Conservation (phyloP, 257 asterid genomes). For the Lithospermum erythrorhizon region DNA sequence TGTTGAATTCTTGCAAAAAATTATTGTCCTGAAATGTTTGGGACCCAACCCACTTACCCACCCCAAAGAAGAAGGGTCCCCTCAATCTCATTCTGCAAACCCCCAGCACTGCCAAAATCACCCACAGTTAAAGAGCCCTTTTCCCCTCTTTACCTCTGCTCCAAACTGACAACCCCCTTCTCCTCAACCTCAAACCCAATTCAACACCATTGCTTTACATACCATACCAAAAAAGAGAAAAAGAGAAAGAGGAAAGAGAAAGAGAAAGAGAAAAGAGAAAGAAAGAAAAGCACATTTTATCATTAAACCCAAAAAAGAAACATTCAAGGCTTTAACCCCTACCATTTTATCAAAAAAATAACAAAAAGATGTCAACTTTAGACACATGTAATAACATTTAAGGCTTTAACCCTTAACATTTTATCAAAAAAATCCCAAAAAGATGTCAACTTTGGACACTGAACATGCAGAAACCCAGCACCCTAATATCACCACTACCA, state of each 20-base stretch:
- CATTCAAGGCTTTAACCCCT: no score
- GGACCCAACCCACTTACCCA: not conserved
- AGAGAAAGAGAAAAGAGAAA: not conserved
- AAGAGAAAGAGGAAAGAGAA: not conserved
- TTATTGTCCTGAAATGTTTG: not conserved
- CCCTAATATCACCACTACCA: constrained; percentile 6
- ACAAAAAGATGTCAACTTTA: no score
- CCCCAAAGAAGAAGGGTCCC: constrained; percentile 11
- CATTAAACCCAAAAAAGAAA: not conserved
- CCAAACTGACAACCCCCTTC: constrained; percentile 11
- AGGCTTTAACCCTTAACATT: not conserved
- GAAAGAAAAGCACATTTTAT: not conserved
- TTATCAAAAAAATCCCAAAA: not conserved
- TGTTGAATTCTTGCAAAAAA: not conserved
- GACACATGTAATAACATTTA: no score
- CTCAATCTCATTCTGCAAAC: constrained; percentile 4
- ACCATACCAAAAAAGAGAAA: not conserved
- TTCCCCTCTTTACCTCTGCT: not conserved
- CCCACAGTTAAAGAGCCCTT: not conserved
- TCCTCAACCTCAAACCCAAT: not conserved
- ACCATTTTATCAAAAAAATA: no score
- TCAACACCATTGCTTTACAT: not conserved
- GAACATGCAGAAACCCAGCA: constrained; percentile 19
- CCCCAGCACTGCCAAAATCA: not conserved
- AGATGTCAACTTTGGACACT: constrained; percentile 21